Evolutionary conservation across 2,329 filamentous ascomycete genomes (phyloP), one percentile per base, ranked within the genome.

Genomic region (Xylariaceae sp.): DNA sequence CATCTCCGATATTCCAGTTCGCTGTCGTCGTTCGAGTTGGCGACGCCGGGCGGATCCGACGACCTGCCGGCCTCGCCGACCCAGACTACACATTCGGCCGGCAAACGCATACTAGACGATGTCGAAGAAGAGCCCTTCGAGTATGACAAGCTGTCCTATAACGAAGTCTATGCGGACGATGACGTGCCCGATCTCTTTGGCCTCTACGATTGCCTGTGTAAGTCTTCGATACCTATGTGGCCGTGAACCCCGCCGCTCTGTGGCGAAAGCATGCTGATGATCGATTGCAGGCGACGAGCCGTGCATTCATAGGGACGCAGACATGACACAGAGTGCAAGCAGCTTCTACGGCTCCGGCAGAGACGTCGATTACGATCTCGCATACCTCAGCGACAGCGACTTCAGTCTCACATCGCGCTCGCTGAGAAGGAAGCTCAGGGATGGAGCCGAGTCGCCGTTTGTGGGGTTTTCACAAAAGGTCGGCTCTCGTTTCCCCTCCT

Each of bases 71-170:
- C 68, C 35, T 80, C 69, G 39, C 80, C 70, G 38, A 34, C 29
- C 2, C 39, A 38, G 24, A 32, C 44, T 12, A 23, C 35, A 12
- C 53, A 45, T 26, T 75, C 77, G 44, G 64, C 74, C 0, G 67
- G 70, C 49, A 85, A 85, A 60, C 71, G 75, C 39, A 72, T 70
- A 33, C 67, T 95, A 41, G 83, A 86, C 12, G 84, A 92, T 50
- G 83, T 95, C 14, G 75, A 88, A 51, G 89, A 95, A 57, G 88
- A 94, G 51, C 79, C 83, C 2, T 61, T 78, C 26, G 83, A 89
- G 55, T 73, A 72, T 34, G 83, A 83, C 14, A 44, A 46, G 19
- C 48, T 49, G 18, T 69, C 71, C 33, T 65, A 68, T 31, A 61
- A 70, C 38, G 65, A 68, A 38, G 58, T 65, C 29, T 55, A 68